Base-by-base conservation (phyloP, 2,329 filamentous ascomycete genomes). In the Xylariaceae sp. region DNA sequence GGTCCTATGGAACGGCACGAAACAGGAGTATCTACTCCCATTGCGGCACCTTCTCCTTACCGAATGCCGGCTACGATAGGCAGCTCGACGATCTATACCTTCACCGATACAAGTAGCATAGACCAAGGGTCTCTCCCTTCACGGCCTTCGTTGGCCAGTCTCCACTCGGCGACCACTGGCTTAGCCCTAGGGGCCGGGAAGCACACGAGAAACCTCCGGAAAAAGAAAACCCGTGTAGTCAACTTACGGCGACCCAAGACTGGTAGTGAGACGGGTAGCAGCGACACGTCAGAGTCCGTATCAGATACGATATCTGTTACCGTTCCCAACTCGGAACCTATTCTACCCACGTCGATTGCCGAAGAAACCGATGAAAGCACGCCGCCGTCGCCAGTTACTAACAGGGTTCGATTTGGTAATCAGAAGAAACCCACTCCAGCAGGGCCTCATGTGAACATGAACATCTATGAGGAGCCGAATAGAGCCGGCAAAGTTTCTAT, bases 221-320 rank as follows among this genome's bases (percentile, higher is more conserved):
- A 89, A 74, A 88, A 89, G 76, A 95, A 92, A 80, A 89, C 83
- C 55, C 80, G 89, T 26, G 85, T 95, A 11, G 88, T 95, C 57
- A 90, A 95, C 65, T 76, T 95, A 11, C 80, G 89, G n/a, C 83
- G 80, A 58, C 76, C 80, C 58, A 81, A 80, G 64, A 74, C 76
- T 3, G 77, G 79, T 55, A 70, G 68, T 32, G 77, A 78, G 30
- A 74, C 74, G 40, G 70, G 75, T 31, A 81, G 75, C 31, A 81
- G 77, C 39, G 80, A 81, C 9, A 75, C 75, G 8, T 75, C 76
- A 27, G 79, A 77, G 29, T 72, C 68, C 2, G 70, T 73, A 26
- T 82, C 81, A 4, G 82, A 81, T 31, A 73, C 73, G 0, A 74
- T 74, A 29, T 85, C 82, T 12, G 73, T 84, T 29, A 75, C 78